Evolutionary conservation across 2,329 filamentous ascomycete genomes (phyloP).

Genomic region (Colletotrichum sp.): DNA sequence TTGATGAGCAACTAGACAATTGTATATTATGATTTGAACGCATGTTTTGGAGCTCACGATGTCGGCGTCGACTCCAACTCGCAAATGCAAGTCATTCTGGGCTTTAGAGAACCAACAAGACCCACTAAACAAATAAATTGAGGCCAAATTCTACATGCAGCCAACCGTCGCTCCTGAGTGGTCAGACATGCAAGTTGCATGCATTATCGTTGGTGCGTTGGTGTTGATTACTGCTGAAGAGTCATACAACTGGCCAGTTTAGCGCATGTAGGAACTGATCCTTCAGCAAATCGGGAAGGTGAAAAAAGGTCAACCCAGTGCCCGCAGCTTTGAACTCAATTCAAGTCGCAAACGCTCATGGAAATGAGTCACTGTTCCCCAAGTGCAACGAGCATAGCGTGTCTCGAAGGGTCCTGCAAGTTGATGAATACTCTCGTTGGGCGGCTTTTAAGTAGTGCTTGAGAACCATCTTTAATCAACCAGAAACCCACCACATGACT

Average conservation of each 20-base stretch:
- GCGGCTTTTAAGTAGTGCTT: background rate
- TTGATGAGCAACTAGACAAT: background rate
- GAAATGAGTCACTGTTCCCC: background rate
- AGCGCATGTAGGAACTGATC: background rate
- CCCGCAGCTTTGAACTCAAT: background rate
- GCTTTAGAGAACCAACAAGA: background rate
- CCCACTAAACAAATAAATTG: background rate
- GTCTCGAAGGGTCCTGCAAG: fast-evolving
- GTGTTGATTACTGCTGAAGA: background rate
- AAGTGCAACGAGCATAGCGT: background rate
- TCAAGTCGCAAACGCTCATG: background rate
- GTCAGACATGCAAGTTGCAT: background rate
- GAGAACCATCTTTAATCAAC: background rate
- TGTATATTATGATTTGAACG: fast-evolving
- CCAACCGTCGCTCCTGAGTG: background rate
- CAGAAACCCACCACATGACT: background rate
- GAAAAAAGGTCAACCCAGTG: background rate
- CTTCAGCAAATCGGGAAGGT: background rate
- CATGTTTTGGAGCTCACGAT: background rate
- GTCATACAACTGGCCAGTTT: background rate
- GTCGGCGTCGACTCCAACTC: background rate
- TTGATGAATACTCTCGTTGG: background rate
- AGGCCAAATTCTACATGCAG: background rate
- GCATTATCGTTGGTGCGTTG: background rate
- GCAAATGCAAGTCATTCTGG: background rate